These are phyloP conservation scores for Cryphonectria parasitica DNA, from an alignment of 2,329 filamentous ascomycete species.

Conservation along the genomic window DNA sequence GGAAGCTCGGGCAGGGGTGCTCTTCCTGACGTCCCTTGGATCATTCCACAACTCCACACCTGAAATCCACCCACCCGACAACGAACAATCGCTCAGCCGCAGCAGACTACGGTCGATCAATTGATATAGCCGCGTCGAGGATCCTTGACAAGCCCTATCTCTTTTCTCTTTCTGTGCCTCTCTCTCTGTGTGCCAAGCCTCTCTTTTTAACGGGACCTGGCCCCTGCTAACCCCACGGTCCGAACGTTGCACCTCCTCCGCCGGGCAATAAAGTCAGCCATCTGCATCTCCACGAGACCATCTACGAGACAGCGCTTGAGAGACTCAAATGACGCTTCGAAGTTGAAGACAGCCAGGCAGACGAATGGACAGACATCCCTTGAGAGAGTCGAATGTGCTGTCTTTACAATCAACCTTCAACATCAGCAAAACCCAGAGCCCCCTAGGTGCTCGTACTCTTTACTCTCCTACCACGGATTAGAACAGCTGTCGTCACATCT, in stretches of 20 bases:
- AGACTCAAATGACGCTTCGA: not conserved
- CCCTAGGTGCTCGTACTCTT: not conserved
- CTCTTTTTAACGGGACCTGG: not conserved
- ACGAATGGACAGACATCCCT: too few species aligned
- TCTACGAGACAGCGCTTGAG: not conserved
- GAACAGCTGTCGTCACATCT: constrained; percentile 18
- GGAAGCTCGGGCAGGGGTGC: not conserved
- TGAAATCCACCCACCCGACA: not conserved
- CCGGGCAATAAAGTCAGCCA: not conserved
- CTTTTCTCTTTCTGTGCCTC: not conserved
- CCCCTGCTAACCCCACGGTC: not conserved
- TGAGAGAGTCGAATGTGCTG: too few species aligned
- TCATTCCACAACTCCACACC: not conserved
- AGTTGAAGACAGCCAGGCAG: not conserved
- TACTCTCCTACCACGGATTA: not conserved
- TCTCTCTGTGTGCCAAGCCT: not conserved
- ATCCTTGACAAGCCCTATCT: not conserved
- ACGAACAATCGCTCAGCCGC: not conserved
- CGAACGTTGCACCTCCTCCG: not conserved
- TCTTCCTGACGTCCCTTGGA: not conserved
- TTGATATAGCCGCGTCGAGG: not conserved
- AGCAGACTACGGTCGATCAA: not conserved
- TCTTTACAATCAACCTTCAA: not conserved
- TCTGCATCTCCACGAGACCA: not conserved
- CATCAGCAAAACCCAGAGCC: constrained; percentile 31